phyloP scores from a whole-genome alignment of 2,329 filamentous ascomycete genomes.

The Penicillium sp. region DNA sequence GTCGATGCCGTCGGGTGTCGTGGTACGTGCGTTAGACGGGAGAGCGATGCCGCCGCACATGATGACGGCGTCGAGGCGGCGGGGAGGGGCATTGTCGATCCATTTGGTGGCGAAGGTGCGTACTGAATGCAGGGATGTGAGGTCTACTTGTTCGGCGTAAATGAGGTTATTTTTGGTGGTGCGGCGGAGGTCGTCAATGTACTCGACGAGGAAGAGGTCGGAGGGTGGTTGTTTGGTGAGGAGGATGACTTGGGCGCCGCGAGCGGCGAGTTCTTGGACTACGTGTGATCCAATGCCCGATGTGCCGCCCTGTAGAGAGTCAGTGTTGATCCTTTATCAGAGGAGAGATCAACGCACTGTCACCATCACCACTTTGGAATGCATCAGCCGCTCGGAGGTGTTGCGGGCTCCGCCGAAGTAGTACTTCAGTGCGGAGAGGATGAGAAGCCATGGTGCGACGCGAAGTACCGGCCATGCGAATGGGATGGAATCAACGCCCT shows the following conservation, averaged over 20 bases:
- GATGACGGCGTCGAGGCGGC: slow-evolving; percentile 85
- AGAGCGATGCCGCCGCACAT: slow-evolving; percentile 75
- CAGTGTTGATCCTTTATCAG: no score
- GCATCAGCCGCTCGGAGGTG: slow-evolving; percentile 75
- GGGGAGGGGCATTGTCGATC: slow-evolving; percentile 91
- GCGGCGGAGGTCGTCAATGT: slow-evolving; percentile 80
- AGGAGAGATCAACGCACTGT: slow-evolving; percentile 58
- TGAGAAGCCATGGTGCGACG: slow-evolving; percentile 50
- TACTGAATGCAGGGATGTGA: slow-evolving; percentile 83
- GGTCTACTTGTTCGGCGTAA: slow-evolving; percentile 92
- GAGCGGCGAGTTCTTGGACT: slow-evolving; percentile 69
- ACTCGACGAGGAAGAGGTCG: slow-evolving; percentile 88
- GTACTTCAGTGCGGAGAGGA: slow-evolving; percentile 63
- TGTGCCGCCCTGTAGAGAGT: slow-evolving; percentile 67
- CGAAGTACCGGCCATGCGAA: slow-evolving; percentile 55
- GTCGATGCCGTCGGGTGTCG: slow-evolving; percentile 77
- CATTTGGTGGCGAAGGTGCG: slow-evolving; percentile 93
- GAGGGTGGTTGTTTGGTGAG: slow-evolving; percentile 77
- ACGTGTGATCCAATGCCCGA: slow-evolving; percentile 84
- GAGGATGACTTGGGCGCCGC: slow-evolving; percentile 87
- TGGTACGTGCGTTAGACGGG: slow-evolving; percentile 54
- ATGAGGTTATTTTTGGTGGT: slow-evolving; percentile 80
- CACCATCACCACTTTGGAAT: slow-evolving; percentile 89
- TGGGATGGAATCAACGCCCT: slow-evolving; percentile 57
- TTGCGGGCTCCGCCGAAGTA: slow-evolving; percentile 77